Conservation (phyloP, 1,284 basidiomycete genomes). For the Hemileia vastatrix region DNA sequence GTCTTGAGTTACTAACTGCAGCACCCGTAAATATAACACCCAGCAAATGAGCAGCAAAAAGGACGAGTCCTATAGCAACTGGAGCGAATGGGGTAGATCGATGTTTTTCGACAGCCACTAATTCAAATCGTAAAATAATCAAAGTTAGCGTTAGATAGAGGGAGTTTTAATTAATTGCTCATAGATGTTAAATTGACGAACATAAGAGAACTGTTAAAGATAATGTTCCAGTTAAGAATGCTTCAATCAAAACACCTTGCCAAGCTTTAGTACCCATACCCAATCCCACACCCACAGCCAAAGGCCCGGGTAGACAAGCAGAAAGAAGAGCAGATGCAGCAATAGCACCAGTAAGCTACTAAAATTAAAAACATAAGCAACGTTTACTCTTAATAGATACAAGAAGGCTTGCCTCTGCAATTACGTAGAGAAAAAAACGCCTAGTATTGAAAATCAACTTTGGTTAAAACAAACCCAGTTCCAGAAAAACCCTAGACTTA, state of each 20-base stretch:
- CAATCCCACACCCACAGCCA: slow-evolving; percentile 49
- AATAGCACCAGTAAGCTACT: slow-evolving; percentile 24
- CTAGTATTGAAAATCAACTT: background rate
- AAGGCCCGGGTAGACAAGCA: slow-evolving; percentile 55
- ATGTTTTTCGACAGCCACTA: slow-evolving; percentile 30
- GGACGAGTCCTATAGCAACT: slow-evolving; percentile 25
- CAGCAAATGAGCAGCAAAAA: slow-evolving; percentile 27
- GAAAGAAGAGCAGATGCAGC: slow-evolving; percentile 55
- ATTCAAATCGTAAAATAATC: too few relatives aligned
- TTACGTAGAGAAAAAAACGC: slow-evolving; percentile 19
- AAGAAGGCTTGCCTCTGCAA: slow-evolving; percentile 5
- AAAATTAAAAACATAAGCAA: too few relatives aligned
- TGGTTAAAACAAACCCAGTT: slow-evolving; percentile 24
- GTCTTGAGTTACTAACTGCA: slow-evolving; percentile 22
- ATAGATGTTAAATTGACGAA: background rate
- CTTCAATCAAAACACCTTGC: slow-evolving; percentile 18
- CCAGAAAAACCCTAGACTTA: background rate
- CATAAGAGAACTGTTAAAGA: slow-evolving; percentile 16
- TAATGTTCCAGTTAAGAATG: slow-evolving; percentile 4
- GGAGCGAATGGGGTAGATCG: slow-evolving; percentile 24
- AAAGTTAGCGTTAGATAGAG: background rate
- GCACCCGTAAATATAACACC: slow-evolving; percentile 27
- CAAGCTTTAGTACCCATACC: background rate
- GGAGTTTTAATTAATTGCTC: background rate
- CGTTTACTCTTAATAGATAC: slow-evolving; percentile 17